Conservation (phyloP, 192 early-diverging fungal genomes). For the Rhizophagus sp. region DNA sequence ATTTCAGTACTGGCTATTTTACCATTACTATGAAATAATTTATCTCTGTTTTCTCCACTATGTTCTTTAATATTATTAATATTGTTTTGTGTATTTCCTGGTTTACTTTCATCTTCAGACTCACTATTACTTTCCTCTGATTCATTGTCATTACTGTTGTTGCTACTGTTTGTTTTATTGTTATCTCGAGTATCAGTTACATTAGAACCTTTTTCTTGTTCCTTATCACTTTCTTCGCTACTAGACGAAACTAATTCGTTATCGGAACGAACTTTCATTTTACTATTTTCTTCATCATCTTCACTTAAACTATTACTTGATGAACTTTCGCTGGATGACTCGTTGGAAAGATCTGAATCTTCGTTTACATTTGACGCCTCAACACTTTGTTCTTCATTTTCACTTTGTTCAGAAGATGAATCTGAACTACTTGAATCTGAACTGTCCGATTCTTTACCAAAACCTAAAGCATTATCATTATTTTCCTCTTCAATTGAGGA, state of each 20-base stretch:
- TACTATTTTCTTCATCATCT: background rate
- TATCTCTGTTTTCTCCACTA: background rate
- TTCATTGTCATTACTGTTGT: background rate
- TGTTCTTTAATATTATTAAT: too few species aligned
- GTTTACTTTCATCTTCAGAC: background rate
- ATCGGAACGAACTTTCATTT: background rate
- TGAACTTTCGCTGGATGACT: background rate
- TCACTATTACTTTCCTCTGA: background rate
- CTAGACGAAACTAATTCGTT: too few species aligned
- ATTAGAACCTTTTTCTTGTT: too few species aligned
- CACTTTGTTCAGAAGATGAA: conserved; percentile 6
- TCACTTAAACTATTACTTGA: background rate
- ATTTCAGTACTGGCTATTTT: background rate
- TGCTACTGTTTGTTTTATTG: background rate
- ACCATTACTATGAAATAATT: background rate
- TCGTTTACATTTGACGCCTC: background rate
- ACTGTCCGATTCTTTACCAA: too few species aligned
- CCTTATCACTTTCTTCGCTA: background rate
- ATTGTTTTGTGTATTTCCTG: background rate
- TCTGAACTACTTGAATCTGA: background rate
- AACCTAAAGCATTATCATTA: background rate
- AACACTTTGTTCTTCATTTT: background rate
- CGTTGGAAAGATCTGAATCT: background rate
- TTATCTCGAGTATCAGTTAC: background rate
- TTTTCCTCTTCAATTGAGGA: background rate